Base-by-base conservation (phyloP, 2,329 filamentous ascomycete species). In the Falciphora oryzae region DNA sequence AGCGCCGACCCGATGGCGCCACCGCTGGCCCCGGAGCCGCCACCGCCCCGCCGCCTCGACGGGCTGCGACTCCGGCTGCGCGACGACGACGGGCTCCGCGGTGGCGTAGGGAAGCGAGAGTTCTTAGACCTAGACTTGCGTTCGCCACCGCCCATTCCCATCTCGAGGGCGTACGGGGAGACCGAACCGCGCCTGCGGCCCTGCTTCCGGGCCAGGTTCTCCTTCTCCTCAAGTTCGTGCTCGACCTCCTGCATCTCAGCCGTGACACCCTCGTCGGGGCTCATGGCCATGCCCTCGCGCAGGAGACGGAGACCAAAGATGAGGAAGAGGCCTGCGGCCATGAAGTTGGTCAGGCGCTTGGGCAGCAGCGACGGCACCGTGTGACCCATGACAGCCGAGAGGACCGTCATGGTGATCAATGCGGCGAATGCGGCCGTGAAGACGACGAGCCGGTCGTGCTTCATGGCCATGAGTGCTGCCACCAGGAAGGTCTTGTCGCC, bases 401-500 rank as follows among this genome's bases (percentile, higher is more conserved):
- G 85, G 13, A 98, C 85, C 0, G 95, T 99, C 95, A 99, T 99
- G 74, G 91, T 85, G 66, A 97, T 86, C 59, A 99, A 83, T 13
- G 95, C 96, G 63, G 89, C 88, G 71, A 97, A 94, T n/a, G 95
- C 95, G 10, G 95, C 93, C 2, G 92, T 91, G 78, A 99, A 99
- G 67, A 99, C 95, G 16, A 98, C 85, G 68, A 97, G 81, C 63
- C 95, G 89, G 67, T 95, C 90, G 72, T 99, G 94, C 75, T 97
- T 95, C 95, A 99, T 99, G 16, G 95, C 95, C 95, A 99, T 99
- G 25, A 99, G 85, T 10, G 93, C 94, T 8, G 95, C 95, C 28
- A 99, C 92, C 58, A 99, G 84, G 81, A 99, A 99, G 0, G 95
- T 99, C 80, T 99, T 99, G 85, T 99, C 95, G 68, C 95, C 95